A percentile compares a stretch with the other conserved stretches of the same genome.
phyloP scores from a whole-genome alignment of 106 monocot species.

The Iris macrosiphon region DNA sequence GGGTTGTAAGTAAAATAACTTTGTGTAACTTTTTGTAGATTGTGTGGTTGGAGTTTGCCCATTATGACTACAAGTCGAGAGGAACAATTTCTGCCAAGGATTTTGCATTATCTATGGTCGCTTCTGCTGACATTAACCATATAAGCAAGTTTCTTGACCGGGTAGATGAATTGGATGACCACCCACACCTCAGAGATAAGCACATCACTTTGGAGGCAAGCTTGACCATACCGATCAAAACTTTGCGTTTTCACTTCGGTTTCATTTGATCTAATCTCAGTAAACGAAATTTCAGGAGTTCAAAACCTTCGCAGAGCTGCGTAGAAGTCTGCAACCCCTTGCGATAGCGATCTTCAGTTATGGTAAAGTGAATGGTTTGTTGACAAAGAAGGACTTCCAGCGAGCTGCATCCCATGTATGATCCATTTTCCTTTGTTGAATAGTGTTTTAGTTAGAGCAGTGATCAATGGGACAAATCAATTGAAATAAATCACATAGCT shows the following conservation, averaged over 20 bases:
- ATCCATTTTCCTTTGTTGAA: background rate
- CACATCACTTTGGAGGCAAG: slow-evolving; percentile 66
- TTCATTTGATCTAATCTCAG: background rate
- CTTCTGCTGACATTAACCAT: slow-evolving; percentile 70
- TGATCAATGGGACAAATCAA: too few relatives aligned
- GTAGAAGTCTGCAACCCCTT: slow-evolving; percentile 47
- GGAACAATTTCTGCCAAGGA: slow-evolving; percentile 78
- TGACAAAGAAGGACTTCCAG: slow-evolving; percentile 74
- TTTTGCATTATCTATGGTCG: slow-evolving; percentile 92
- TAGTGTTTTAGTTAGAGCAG: too few relatives aligned
- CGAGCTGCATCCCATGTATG: slow-evolving; percentile 78
- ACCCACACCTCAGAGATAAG: slow-evolving; percentile 37
- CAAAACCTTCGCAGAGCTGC: slow-evolving; percentile 67
- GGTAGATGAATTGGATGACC: slow-evolving; percentile 48
- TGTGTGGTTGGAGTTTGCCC: slow-evolving; percentile 64
- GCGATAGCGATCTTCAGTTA: slow-evolving; percentile 67
- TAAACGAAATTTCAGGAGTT: slow-evolving; percentile 58
- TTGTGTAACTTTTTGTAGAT: slow-evolving; percentile 36
- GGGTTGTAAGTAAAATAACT: too few relatives aligned
- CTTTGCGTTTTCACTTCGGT: slow-evolving; percentile 1
- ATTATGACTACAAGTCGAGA: slow-evolving; percentile 71
- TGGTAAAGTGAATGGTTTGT: slow-evolving; percentile 79
- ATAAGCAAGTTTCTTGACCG: slow-evolving; percentile 73
- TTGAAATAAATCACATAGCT: too few relatives aligned
- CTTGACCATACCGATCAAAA: background rate